Conservation (phyloP, 257 asterid species). For the Nicotiana undulata region DNA sequence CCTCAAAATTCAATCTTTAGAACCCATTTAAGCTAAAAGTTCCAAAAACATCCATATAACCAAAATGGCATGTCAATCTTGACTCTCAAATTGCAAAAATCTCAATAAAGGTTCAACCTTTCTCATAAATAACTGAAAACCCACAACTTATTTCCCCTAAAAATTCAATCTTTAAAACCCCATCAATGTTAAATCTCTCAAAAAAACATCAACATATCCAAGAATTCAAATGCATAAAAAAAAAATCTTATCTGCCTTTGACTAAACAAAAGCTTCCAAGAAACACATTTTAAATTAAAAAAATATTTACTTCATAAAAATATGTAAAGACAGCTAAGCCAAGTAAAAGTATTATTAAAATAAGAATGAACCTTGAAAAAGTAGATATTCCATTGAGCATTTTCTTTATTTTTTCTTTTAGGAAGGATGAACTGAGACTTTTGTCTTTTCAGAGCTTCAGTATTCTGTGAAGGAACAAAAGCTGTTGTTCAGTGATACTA, state of each 20-base stretch:
- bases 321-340: slow-evolving; percentile 22
- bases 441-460: slow-evolving; percentile 34
- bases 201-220: neutral
- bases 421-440: slow-evolving; percentile 20
- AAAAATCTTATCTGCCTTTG: neutral
- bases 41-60: neutral
- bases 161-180: slow-evolving; percentile 5
- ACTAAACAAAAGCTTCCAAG: slow-evolving; percentile 11
- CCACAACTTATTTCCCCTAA: neutral
- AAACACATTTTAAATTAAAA: slow-evolving; percentile 1
- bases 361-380: slow-evolving; percentile 20
- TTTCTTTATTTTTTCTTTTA: neutral
- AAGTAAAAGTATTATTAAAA: slow-evolving; percentile 3
- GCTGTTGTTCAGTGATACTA: neutral
- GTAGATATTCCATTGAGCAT: slow-evolving; percentile 24
- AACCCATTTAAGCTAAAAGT: slow-evolving; percentile 8
- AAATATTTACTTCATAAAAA: neutral
- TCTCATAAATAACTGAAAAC: too few species aligned
- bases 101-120: neutral
- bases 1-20: slow-evolving; percentile 9
- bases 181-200: neutral
- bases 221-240: neutral
- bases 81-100: neutral
- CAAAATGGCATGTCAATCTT: neutral
- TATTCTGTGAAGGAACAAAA: slow-evolving; percentile 6